Evolutionary conservation across 2,329 filamentous ascomycete species (phyloP).

Genomic region (Aureobasidium sp.): DNA sequence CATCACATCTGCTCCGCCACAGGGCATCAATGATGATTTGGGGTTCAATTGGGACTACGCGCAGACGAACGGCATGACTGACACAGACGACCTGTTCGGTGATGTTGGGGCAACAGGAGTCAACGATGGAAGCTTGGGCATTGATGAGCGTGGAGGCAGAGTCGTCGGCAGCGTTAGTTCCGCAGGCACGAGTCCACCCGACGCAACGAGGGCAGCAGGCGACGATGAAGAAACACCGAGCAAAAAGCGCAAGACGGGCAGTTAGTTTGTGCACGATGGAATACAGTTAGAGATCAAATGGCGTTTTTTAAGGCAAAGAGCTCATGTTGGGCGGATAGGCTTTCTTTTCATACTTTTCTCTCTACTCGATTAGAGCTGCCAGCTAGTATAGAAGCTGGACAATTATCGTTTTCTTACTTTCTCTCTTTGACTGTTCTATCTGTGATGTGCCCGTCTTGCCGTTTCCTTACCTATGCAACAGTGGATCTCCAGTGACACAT

Average conservation of each 20-base stretch:
- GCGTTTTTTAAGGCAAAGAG: neutral
- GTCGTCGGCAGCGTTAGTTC: slow-evolving; percentile 37
- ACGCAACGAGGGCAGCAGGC: slow-evolving; percentile 16
- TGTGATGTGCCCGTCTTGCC: too few species aligned
- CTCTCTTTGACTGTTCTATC: neutral
- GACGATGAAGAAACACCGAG: slow-evolving; percentile 22
- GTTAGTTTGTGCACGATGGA: neutral
- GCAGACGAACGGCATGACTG: slow-evolving; percentile 9
- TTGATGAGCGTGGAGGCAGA: slow-evolving; percentile 23
- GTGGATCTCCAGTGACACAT: too few species aligned
- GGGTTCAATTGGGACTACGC: slow-evolving; percentile 24
- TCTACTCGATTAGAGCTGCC: neutral
- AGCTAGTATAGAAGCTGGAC: neutral
- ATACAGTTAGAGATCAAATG: neutral
- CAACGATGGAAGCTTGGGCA: neutral
- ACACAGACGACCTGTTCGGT: slow-evolving; percentile 18
- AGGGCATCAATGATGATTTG: slow-evolving; percentile 15
- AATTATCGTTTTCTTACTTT: neutral
- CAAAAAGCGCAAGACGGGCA: slow-evolving; percentile 19
- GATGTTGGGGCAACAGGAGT: slow-evolving; percentile 4
- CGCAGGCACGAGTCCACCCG: slow-evolving; percentile 30
- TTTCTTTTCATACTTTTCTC: neutral
- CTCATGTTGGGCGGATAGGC: neutral
- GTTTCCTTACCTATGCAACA: too few species aligned
- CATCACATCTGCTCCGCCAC: slow-evolving; percentile 4